Percentiles rank a stretch among this genome's conserved stretches.
These are phyloP conservation scores for Pyricularia sp. DNA, from an alignment of 2,329 filamentous ascomycete species.

Conservation along the genomic window DNA sequence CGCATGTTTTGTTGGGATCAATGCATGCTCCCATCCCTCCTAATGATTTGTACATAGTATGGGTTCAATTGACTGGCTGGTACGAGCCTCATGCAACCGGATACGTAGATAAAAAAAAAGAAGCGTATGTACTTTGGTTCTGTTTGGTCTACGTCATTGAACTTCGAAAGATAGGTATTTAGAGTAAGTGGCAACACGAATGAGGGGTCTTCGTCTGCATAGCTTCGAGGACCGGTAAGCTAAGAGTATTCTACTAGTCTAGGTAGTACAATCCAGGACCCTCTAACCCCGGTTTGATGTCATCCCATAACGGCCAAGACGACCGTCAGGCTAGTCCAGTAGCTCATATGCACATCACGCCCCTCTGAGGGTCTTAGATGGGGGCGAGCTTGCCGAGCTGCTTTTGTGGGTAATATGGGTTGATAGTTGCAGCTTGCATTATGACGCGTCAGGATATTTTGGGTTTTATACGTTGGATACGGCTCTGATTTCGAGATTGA, in stretches of 20 bases:
- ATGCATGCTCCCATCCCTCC: not conserved
- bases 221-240: not conserved
- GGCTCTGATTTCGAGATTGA: not conserved
- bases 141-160: not conserved
- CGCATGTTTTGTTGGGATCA: not conserved
- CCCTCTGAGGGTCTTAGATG: not conserved
- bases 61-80: not conserved
- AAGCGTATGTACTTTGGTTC: not conserved
- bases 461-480: not conserved
- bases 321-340: not conserved
- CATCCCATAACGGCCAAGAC: not conserved
- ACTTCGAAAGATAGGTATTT: not conserved
- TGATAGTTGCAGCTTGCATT: not conserved
- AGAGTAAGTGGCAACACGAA: not conserved
- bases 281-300: not conserved
- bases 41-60: not conserved
- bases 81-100: not conserved
- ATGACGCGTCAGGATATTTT: not conserved
- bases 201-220: not conserved
- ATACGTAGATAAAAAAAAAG: not conserved
- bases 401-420: constrained; percentile 1
- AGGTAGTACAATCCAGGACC: not conserved
- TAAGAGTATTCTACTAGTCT: not conserved
- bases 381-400: constrained; percentile 1
- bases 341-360: not conserved